A percentile compares a stretch with the other conserved stretches of the same genome.
phyloP scores from a whole-genome alignment of 2,329 filamentous ascomycete species.

The Oidium heveae region DNA sequence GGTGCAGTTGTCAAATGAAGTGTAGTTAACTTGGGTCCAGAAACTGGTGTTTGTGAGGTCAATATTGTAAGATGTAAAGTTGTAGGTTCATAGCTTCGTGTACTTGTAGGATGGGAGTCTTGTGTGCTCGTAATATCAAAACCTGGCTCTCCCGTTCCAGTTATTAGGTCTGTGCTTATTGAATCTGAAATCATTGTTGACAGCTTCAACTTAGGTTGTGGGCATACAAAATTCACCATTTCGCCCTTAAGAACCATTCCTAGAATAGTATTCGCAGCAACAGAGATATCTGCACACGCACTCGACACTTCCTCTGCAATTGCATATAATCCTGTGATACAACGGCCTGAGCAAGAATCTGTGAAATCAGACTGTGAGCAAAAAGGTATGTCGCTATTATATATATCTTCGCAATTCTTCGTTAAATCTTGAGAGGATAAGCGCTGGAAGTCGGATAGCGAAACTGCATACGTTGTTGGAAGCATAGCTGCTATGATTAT shows the following conservation, averaged over 20 bases:
- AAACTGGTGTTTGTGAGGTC: too few species aligned
- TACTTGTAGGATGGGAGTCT: too few species aligned
- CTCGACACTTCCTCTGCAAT: slow-evolving; percentile 5
- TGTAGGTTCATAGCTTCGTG: too few species aligned
- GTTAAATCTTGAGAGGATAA: slow-evolving; percentile 8
- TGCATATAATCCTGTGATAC: slow-evolving; percentile 6
- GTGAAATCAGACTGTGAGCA: slow-evolving; percentile 11
- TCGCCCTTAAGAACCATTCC: slow-evolving; percentile 12
- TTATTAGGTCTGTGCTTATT: slow-evolving; percentile 1
- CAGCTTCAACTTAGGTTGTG: neutral
- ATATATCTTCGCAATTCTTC: slow-evolving; percentile 8
- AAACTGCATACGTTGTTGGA: slow-evolving; percentile 9
- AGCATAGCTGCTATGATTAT: slow-evolving; percentile 4
- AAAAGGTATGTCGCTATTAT: slow-evolving; percentile 9
- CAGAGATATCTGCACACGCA: slow-evolving; percentile 6
- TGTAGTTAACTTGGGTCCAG: too few species aligned
- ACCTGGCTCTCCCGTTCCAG: neutral
- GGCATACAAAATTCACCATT: slow-evolving; percentile 11
- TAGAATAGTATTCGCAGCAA: slow-evolving; percentile 9
- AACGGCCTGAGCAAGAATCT: slow-evolving; percentile 9
- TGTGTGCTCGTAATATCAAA: too few species aligned
- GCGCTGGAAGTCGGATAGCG: slow-evolving; percentile 12
- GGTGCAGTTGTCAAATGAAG: too few species aligned
- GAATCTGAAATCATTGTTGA: slow-evolving; percentile 1
- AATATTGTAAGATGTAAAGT: too few species aligned